phyloP scores from a whole-genome alignment of 345 rosid species.

The Erodium maritimum region DNA sequence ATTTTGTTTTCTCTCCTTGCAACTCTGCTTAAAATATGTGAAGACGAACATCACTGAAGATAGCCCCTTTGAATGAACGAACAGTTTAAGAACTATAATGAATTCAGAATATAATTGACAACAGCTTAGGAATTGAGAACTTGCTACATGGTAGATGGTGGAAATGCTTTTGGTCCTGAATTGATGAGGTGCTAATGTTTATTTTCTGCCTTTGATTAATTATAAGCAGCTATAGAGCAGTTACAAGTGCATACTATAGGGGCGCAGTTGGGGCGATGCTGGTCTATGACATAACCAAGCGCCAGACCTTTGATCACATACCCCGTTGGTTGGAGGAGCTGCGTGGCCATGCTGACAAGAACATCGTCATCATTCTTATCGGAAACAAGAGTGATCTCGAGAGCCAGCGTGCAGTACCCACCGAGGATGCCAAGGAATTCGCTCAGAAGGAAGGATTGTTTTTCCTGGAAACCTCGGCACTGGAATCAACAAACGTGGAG shows the following conservation, averaged over 20 bases:
- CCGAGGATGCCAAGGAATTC: constrained; percentile 20
- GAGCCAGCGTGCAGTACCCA: constrained; percentile 13
- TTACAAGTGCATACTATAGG: constrained; percentile 22
- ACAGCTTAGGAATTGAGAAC: too few species aligned
- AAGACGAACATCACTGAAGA: not conserved
- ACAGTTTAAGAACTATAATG: too few species aligned
- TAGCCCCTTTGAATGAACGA: not conserved
- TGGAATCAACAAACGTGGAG: constrained; percentile 19
- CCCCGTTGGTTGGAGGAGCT: constrained; percentile 19
- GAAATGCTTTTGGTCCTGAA: too few species aligned
- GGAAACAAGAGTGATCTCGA: constrained; percentile 21
- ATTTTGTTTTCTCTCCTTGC: too few species aligned
- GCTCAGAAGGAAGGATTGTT: constrained; percentile 18
- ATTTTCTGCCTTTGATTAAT: not conserved
- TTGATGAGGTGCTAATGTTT: not conserved
- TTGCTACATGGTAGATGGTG: too few species aligned
- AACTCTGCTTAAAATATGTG: not conserved
- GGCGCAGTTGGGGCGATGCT: constrained; percentile 20
- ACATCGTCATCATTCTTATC: constrained; percentile 17
- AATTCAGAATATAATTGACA: too few species aligned
- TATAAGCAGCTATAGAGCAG: constrained; percentile 18
- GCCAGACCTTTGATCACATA: constrained; percentile 19
- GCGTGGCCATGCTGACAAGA: constrained; percentile 20
- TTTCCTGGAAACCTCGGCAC: constrained; percentile 22
- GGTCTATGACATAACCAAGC: constrained; percentile 9